Conservation (phyloP, 305 asterid genomes). For the Fraxinus nigra region DNA sequence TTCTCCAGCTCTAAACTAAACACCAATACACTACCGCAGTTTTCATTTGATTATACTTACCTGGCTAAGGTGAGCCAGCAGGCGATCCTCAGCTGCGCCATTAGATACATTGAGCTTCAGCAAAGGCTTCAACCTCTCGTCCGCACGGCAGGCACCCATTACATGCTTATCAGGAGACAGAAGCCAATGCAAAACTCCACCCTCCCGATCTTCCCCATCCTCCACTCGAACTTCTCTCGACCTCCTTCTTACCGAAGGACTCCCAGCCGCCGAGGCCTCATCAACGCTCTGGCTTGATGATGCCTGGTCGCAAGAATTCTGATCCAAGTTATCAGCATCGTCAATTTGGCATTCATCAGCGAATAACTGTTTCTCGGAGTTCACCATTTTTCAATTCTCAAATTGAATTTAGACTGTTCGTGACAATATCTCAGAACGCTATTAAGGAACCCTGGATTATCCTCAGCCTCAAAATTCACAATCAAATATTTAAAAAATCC, state of each 20-base stretch:
- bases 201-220: conserved; percentile 56
- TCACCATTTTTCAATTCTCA: conserved; percentile 30
- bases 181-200: conserved; percentile 59
- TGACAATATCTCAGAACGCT: not conserved
- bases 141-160: conserved; percentile 95
- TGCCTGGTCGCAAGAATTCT: conserved; percentile 30
- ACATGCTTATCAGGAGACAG: conserved; percentile 80
- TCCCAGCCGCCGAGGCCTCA: conserved; percentile 28
- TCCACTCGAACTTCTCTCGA: conserved; percentile 50
- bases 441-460: not conserved
- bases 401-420: not conserved
- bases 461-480: not conserved
- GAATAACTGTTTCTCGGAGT: conserved; percentile 40
- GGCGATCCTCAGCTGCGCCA: conserved; percentile 78
- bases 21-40: not conserved
- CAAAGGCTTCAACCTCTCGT: conserved; percentile 94
- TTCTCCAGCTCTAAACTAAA: not conserved
- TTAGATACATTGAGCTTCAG: conserved; percentile 67
- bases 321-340: conserved; percentile 41
- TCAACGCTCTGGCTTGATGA: conserved; percentile 23
- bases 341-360: conserved; percentile 34
- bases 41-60: conserved; percentile 30
- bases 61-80: conserved; percentile 79
- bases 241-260: conserved; percentile 50
- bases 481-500: not conserved